Base-by-base conservation (phyloP, 352 stramenopile genomes). In the Hyphochytrium catenoides region DNA sequence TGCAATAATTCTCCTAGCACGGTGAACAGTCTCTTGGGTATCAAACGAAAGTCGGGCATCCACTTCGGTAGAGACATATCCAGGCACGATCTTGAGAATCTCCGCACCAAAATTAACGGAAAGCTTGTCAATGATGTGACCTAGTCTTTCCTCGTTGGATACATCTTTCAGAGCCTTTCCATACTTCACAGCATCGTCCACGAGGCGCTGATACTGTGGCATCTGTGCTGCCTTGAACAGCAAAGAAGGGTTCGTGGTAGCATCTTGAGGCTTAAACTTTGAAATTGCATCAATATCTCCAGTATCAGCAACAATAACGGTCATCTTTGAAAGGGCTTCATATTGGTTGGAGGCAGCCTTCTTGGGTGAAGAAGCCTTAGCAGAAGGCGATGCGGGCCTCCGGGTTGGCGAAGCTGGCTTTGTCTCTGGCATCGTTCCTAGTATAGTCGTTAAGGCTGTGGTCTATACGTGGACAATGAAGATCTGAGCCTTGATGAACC, bases 201-300 rank as follows among this genome's bases (percentile, higher is more conserved):
- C 77, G 12, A 98, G 75, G 30, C 78, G 53, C 22, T 67, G 57
- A 63, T 98, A 98, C 58, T 96, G 70, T 39, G 82, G 59, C 62
- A 96, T 91, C 26, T 59, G 60, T 21, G 90, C 82, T 16, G 92
- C 91, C 54, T 97, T 97, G 72, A 91, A 96, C 30, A 98, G 85
- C 30, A 99, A 66, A 49, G 74, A 95, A 28, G 92, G 92, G 62
- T 99, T 98, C 16, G 92, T 99, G 7, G 91, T 98, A 25, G 91
- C 91, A 69, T 98, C 89, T 57, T 94, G 75, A 37, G 85, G 85
- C 52, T 79, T 78, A 59, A 69, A 84, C 56, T 82, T 83, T 50
- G 72, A 68, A 38, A 82, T 87, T 43, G 71, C 77, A 44, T 59
- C 57, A 43, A 88, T 72, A 56, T 98, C 91, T 31, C 91, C 91